Evolutionary conservation across 2,329 filamentous ascomycete species (phyloP).

Genomic region (Pseudonectria buxi): DNA sequence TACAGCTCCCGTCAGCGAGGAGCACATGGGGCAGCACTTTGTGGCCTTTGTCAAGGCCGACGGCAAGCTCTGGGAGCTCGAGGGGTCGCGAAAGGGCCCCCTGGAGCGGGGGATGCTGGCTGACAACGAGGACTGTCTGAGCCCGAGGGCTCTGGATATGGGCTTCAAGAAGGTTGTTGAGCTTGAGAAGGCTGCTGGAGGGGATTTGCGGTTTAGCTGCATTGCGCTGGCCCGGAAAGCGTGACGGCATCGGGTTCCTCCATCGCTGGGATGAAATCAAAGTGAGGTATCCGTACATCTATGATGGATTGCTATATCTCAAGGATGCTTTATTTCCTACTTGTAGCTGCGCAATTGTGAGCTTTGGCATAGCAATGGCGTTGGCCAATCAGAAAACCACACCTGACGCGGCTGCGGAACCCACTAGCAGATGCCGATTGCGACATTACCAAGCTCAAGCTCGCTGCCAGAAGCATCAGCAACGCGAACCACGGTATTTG

Average conservation of each 20-base stretch:
- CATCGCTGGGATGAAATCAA: no score
- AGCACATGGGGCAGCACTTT: no score
- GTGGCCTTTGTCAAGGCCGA: neutral
- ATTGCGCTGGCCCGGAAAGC: constrained; percentile 6
- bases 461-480: no score
- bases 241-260: neutral
- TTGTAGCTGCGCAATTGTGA: no score
- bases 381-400: no score
- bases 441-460: no score
- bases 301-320: no score
- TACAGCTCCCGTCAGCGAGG: neutral
- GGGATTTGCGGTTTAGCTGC: constrained; percentile 7
- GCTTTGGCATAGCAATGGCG: no score
- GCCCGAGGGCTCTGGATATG: constrained; percentile 3
- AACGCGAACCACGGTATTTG: constrained; percentile 7
- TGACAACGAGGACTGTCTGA: constrained; percentile 7
- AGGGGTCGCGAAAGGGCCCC: constrained; percentile 9
- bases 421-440: no score
- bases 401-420: no score
- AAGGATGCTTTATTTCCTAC: no score
- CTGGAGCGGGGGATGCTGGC: constrained; percentile 5
- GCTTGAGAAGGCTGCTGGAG: constrained; percentile 1
- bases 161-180: constrained; percentile 7
- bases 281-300: no score
- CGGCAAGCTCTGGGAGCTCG: constrained; percentile 11